Conservation (phyloP, 495 filamentous ascomycete genomes). For the Podospora comata region DNA sequence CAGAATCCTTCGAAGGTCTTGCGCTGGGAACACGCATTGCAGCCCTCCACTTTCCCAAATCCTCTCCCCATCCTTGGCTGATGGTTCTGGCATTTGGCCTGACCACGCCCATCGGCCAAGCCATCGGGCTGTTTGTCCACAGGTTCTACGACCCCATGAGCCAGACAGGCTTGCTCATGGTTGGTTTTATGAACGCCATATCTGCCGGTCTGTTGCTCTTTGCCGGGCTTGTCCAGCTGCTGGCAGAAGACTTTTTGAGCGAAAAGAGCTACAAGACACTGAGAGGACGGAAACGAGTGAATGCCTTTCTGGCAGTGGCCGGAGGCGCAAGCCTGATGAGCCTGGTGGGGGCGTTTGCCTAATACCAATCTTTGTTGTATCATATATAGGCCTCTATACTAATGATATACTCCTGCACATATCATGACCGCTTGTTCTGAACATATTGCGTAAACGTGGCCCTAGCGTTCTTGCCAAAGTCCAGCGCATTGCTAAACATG, state of each 20-base stretch:
- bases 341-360: conserved; percentile 86
- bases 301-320: conserved; percentile 75
- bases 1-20: conserved; percentile 66
- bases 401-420: background rate
- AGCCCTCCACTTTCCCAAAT: conserved; percentile 56
- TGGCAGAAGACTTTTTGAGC: conserved; percentile 90
- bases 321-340: conserved; percentile 80
- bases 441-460: conserved; percentile 20
- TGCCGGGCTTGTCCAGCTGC: conserved; percentile 83
- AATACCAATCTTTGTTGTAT: background rate
- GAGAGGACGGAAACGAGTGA: conserved; percentile 63
- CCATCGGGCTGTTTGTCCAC: conserved; percentile 78
- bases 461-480: conserved; percentile 24
- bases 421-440: conserved; percentile 7
- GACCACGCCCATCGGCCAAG: conserved; percentile 89
- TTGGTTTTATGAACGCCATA: conserved; percentile 90
- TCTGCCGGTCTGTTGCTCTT: conserved; percentile 83
- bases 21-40: conserved; percentile 73
- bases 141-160: conserved; percentile 80
- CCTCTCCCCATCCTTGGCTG: conserved; percentile 71
- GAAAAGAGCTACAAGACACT: conserved; percentile 79
- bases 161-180: conserved; percentile 79
- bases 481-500: conserved; percentile 26
- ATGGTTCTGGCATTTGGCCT: conserved; percentile 91
- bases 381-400: background rate